Base-by-base conservation (phyloP, 805 yeast genomes). In the Spathaspora boniae region DNA sequence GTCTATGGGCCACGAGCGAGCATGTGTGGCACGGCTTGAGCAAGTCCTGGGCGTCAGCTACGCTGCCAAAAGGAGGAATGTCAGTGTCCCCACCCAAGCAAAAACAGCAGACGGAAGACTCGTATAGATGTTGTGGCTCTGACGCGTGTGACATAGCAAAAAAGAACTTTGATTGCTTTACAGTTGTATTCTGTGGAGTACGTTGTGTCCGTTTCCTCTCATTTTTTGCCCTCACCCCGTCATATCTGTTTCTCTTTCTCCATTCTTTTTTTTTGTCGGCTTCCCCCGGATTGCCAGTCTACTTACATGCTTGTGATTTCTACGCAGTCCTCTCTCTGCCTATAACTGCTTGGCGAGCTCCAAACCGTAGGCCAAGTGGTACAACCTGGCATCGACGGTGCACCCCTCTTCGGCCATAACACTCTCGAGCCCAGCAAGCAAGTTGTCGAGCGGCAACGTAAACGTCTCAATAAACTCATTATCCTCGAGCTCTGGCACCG, bases 381-480 rank as follows among this genome's bases (percentile, higher is more conserved):
- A 88, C 37, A 93, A 79, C 45, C 95, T 77, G 1, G 96, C 91
- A 61, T 93, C 98, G 21, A 91, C 65, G 20, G 74, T 74, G 56
- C 77, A 86, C 1, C 96, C 96, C 56, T 85, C 72, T 2, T 57
- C 47, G 17, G 67, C 39, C 36, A 56, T 74, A 14, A 88, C 58
- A 19, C 65, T 54, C 6, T 60, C 60, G 54, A 91, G 55, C 18
- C 66, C 72, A 17, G 68, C 70, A 5, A 81, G 77, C 30, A 91
- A 70, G 12, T 68, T 57, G 11, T 62, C 58, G 45, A 88, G 58
- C 9, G 89, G 87, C 28, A 83, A 77, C 5, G 78, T 68, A 54
- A 91, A 85, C n/a, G 86, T 80, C 50, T 88, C 97, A 34, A 91
- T 93, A 55, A 84, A 91, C 63, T 91, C 98, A 42, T 80, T 83